Conservation (phyloP, 768 basidiomycete genomes). For the Leucocoprinus sp. region DNA sequence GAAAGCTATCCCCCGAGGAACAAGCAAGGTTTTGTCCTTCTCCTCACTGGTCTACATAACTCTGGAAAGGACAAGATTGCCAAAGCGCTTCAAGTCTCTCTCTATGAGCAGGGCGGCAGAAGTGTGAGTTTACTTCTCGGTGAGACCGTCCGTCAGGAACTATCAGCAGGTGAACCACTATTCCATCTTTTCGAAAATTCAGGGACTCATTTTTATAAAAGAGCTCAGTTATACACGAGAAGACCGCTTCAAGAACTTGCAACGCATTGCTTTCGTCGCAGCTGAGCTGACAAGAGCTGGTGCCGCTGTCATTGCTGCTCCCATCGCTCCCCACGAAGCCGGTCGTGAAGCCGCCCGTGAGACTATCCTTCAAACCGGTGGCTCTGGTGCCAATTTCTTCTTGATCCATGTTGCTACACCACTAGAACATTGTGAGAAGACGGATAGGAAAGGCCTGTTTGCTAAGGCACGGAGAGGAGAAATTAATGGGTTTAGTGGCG, state of each 20-base stretch:
- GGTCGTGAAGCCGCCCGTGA: conserved; percentile 73
- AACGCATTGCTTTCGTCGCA: conserved; percentile 82
- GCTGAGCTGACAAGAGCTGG: conserved; percentile 92
- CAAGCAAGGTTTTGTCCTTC: conserved; percentile 93
- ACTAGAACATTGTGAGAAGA: conserved; percentile 80
- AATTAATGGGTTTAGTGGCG: conserved; percentile 81
- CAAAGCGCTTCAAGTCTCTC: conserved; percentile 82
- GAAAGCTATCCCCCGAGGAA: conserved; percentile 96
- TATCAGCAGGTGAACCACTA: conserved; percentile 39
- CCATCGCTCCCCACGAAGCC: conserved; percentile 77
- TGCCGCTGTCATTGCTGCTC: conserved; percentile 90
- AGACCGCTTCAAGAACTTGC: conserved; percentile 78
- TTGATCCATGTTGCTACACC: conserved; percentile 92
- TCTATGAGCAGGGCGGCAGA: conserved; percentile 94
- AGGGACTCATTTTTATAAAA: conserved; percentile 16
- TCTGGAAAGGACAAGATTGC: conserved; percentile 93
- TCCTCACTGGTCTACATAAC: conserved; percentile 89
- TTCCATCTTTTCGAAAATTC: background rate
- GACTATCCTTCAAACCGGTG: conserved; percentile 64
- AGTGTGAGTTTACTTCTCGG: conserved; percentile 90
- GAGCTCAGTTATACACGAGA: conserved; percentile 70
- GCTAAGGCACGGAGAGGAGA: conserved; percentile 74
- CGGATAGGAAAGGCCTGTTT: conserved; percentile 81
- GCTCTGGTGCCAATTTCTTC: conserved; percentile 90
- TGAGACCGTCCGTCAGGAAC: conserved; percentile 76